Evolutionary conservation across 441 rosid species (phyloP).

Genomic region (Euphorbia schlechtendalii): DNA sequence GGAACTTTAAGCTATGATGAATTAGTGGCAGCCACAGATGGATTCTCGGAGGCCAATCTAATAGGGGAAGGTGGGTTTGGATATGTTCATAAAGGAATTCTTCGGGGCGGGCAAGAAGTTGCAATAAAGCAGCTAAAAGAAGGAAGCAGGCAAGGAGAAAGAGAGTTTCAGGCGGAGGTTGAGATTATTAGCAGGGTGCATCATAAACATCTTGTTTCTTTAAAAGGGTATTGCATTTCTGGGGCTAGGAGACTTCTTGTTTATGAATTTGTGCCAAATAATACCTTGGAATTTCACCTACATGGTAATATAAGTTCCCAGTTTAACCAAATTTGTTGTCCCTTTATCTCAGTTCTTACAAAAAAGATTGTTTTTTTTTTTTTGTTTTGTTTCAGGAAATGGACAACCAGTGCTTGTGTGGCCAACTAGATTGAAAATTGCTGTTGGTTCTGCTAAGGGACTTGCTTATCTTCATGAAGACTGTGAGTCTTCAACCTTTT

Average conservation of each 20-base stretch:
- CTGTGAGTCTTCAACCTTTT: constrained; percentile 38
- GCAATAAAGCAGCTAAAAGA: constrained; percentile 80
- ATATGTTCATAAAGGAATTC: constrained; percentile 73
- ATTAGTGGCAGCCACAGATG: constrained; percentile 62
- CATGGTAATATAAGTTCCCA: constrained; percentile 40
- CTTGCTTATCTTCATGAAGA: constrained; percentile 92
- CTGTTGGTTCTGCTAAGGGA: constrained; percentile 85
- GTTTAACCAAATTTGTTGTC: background rate
- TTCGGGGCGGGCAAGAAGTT: constrained; percentile 73
- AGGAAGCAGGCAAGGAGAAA: constrained; percentile 87
- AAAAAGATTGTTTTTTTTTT: background rate
- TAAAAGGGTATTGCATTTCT: constrained; percentile 74
- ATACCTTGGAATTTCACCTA: constrained; percentile 73
- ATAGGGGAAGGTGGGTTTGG: constrained; percentile 96
- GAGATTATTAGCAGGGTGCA: constrained; percentile 83
- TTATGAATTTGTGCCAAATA: constrained; percentile 87
- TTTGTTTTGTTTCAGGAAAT: constrained; percentile 48
- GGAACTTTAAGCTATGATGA: constrained; percentile 66
- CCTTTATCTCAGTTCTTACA: background rate
- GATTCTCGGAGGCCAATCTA: constrained; percentile 76
- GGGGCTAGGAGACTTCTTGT: constrained; percentile 67
- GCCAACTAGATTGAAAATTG: constrained; percentile 67
- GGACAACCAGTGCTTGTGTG: constrained; percentile 55
- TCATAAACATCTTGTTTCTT: constrained; percentile 82
- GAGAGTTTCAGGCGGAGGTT: constrained; percentile 85